Evolutionary conservation across 208 protist species (phyloP).

Genomic region (Leptomonas seymouri): DNA sequence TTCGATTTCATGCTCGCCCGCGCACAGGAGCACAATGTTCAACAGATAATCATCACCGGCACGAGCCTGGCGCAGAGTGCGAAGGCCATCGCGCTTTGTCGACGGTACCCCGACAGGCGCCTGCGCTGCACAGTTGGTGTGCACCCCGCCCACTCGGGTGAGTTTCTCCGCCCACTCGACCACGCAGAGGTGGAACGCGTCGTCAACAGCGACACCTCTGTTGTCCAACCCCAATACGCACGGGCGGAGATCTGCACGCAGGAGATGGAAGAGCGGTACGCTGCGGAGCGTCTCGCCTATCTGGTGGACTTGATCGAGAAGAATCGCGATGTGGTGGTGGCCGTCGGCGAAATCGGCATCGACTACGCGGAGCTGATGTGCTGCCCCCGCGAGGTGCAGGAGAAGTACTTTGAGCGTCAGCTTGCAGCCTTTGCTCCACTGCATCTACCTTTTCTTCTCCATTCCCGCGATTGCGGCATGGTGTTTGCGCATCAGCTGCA

Average conservation of each 20-base stretch:
- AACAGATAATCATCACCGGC: slow-evolving; percentile 86
- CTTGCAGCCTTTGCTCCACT: slow-evolving; percentile 54
- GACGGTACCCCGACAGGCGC: slow-evolving; percentile 48
- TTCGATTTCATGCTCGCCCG: slow-evolving; percentile 77
- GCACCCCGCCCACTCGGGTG: slow-evolving; percentile 78
- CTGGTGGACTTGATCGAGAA: slow-evolving; percentile 58
- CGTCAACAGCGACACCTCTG: slow-evolving; percentile 36
- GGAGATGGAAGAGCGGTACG: slow-evolving; percentile 23
- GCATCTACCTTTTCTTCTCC: slow-evolving; percentile 90
- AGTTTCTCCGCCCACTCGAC: slow-evolving; percentile 65
- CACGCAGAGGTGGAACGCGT: slow-evolving; percentile 30
- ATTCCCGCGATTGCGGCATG: slow-evolving; percentile 89
- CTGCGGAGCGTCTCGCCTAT: slow-evolving; percentile 43
- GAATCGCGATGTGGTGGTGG: slow-evolving; percentile 87
- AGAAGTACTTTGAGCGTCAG: slow-evolving; percentile 73
- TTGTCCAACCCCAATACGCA: slow-evolving; percentile 32
- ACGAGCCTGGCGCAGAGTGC: slow-evolving; percentile 74
- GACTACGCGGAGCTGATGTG: slow-evolving; percentile 92
- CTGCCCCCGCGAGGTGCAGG: slow-evolving; percentile 77
- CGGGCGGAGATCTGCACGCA: neutral
- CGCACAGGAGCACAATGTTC: slow-evolving; percentile 53
- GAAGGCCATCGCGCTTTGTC: slow-evolving; percentile 83
- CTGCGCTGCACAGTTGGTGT: slow-evolving; percentile 86
- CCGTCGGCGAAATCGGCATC: slow-evolving; percentile 88
- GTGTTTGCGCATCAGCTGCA: slow-evolving; percentile 80